Base-by-base conservation (phyloP, 1,284 basidiomycete species). In the Boletus semigastroideus region DNA sequence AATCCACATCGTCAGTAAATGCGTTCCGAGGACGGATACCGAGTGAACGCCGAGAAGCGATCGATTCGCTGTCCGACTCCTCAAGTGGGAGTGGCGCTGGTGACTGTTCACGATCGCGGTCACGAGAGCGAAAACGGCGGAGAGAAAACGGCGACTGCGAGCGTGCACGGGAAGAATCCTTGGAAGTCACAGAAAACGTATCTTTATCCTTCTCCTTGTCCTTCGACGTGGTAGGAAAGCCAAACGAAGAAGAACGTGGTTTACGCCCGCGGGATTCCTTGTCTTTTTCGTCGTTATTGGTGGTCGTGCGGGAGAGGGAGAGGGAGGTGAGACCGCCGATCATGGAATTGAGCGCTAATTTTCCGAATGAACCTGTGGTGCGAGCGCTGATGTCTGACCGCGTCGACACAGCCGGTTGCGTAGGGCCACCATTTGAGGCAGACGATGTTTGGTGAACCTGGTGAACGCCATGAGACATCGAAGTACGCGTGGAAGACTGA, bases 61-160 rank as follows among this genome's bases (percentile, higher is more conserved):
- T 47, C 0, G 67, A 70, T 56, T 91, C 88, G 46, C 74, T 78
- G 59, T 90, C 89, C 10, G 86, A 87, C 22, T 86, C 76, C 36
- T 76, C 78, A 45, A 85, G 80, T 19, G 84, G 83, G 51, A 94
- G 78, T 1, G 90, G 83, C 42, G 83, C 78, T 17, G 90, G 85
- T 12, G 81, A 78, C 1, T 90, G 89, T 14, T 86, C 60, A 17
- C 87, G 81, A 10, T 90, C 87, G 49, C 57, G 60, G 37, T 61
- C 60, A 17, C 87, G 81, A 11, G 73, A 71, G 52, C 83, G 78
- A 51, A 78, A 75, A 30, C 83, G 76, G 33, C 85, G 78, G 53
- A 88, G 78, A 43, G 71, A 73, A 63, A 90, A 90, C 16, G 87
- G 87, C 0, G 87, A 90, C 55, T 82, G 78, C 31, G 85, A 88